Evolutionary conservation across 2,329 filamentous ascomycete species (phyloP), one percentile per base, ranked within the genome.

Genomic region (Cladosporium sp.): DNA sequence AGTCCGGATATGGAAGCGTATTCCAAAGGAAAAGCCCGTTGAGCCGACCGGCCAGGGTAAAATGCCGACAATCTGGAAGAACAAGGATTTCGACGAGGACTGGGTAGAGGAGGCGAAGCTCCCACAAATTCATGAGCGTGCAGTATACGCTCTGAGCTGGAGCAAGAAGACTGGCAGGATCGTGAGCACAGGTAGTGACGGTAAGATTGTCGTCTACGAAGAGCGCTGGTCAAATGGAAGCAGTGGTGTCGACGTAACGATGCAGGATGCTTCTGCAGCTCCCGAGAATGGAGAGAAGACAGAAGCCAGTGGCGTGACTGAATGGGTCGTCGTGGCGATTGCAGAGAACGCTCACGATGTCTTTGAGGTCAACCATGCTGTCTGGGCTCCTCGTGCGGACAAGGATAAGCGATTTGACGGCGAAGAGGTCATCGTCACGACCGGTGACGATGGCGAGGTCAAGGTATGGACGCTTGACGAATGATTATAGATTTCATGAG

Each of bases 331-430:
- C 3, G 63, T 95, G 13, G 80, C 82, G 0, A 78, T 79, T n/a
- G 64, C 86, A 1, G 76, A 84, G 41, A 84, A 84, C 29, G 88
- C 85, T 2, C 93, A 98, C 66, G 91, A 89, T 1, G 88, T 94
- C 2, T 96, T 92, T 63, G 93, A 98, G 70, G 78, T 97, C 56
- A 98, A 98, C 62, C 90, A 96, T 68, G 79, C 93, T 42, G 83
- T 81, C 2, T 98, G 93, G 93, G 90, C 89, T 57, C 80, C 78
- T 59, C 78, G 91, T 51, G 86, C 82, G 51, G 90, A 95, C 65
- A 75, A 76, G 43, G 84, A 73, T 1, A 77, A 77, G 63, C 75
- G 70, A 55, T 76, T 51, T n/a, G 77, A 79, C 1, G 75, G 69
- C 19, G 88, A 95, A 60, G 92, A 97, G 70, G 85, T 96, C 66